Evolutionary conservation across 2,329 filamentous ascomycete genomes (phyloP), one percentile per base, ranked within the genome.

Genomic region (Immersiporthe knoxdaviesiana): DNA sequence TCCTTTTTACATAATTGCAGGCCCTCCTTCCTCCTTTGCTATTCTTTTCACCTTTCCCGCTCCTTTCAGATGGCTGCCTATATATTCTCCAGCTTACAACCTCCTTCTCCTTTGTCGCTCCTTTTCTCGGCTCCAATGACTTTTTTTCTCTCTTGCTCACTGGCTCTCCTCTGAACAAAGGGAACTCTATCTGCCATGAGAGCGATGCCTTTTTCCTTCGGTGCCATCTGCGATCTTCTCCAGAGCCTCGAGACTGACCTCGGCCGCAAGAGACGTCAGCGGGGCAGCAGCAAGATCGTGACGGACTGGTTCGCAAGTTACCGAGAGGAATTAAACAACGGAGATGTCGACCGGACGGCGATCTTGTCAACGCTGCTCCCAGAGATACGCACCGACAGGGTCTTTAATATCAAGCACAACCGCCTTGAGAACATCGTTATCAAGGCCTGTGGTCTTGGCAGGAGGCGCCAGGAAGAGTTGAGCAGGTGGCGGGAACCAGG

Each of bases 341-440:
- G 86, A 10, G 82, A 85, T 37, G 87, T 87, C 1, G 82, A 90
- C 74, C 82, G 84, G 1, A 81, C 87, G 1, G 90, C 92, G 2
- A 80, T 97, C 1, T 81, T 97, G 0, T 94, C 92, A 1, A 90
- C 90, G 2, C 79, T 97, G 0, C 85, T 97, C 0, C 93, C 94
- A 0, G 90, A 94, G 72, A 89, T 86, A 72, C 85, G 93, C 66
- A 90, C 88, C 2, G 93, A 97, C 76, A 87, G 93, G 37, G 91
- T 95, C 1, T 97, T 94, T 76, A 86, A 84, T 50, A 83, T 97
- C 1, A 88, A 92, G 75, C 81, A 87, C 7, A 76, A 80, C 11
- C 84, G 81, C 0, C 82, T 97, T 0, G 87, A 90, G 68, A 87
- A 85, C 65, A 86, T 92, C n/a, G 84, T 97, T 21, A 87, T 85